Evolutionary conservation across 1,284 basidiomycete species (phyloP).

Genomic region (Blastosporella zonata): DNA sequence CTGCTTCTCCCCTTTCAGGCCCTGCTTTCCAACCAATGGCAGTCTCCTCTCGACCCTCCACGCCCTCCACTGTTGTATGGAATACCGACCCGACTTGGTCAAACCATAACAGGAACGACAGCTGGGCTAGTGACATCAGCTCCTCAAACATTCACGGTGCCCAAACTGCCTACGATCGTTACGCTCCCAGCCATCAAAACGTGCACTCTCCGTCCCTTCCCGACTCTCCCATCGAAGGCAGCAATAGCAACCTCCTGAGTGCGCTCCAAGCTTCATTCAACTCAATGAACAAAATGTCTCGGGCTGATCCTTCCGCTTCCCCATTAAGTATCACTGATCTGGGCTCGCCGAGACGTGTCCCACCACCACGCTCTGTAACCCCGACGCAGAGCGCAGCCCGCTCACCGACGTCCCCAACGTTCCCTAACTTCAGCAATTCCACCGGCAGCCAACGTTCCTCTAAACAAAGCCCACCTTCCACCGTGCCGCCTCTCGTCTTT

Average conservation of each 20-base stretch:
- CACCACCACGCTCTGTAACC: conserved; percentile 56
- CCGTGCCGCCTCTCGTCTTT: conserved; percentile 56
- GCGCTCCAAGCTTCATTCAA: conserved; percentile 20
- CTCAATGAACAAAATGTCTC: conserved; percentile 17
- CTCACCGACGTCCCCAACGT: conserved; percentile 52
- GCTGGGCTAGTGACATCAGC: conserved; percentile 47
- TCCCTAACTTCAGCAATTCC: conserved; percentile 37
- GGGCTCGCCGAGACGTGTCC: conserved; percentile 44
- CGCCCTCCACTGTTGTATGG: conserved; percentile 75
- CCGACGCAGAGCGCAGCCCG: conserved; percentile 53
- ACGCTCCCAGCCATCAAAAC: conserved; percentile 42
- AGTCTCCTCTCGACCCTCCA: conserved; percentile 59
- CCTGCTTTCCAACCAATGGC: conserved; percentile 59
- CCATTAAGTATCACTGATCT: conserved; percentile 52
- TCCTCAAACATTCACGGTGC: conserved; percentile 35
- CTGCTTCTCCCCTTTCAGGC: conserved; percentile 63
- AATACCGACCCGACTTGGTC: conserved; percentile 33
- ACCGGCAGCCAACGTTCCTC: conserved; percentile 47
- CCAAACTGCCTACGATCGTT: conserved; percentile 34
- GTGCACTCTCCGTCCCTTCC: conserved; percentile 56
- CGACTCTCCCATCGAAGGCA: conserved; percentile 52
- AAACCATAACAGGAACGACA: conserved; percentile 57
- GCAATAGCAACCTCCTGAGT: conserved; percentile 20
- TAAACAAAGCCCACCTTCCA: conserved; percentile 48
- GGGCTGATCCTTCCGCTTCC: conserved; percentile 40